Percentiles rank a stretch among this genome's conserved stretches.
These are phyloP conservation scores for Sphaerosporella brunnea DNA, from an alignment of 495 filamentous ascomycete species.

Conservation along the genomic window DNA sequence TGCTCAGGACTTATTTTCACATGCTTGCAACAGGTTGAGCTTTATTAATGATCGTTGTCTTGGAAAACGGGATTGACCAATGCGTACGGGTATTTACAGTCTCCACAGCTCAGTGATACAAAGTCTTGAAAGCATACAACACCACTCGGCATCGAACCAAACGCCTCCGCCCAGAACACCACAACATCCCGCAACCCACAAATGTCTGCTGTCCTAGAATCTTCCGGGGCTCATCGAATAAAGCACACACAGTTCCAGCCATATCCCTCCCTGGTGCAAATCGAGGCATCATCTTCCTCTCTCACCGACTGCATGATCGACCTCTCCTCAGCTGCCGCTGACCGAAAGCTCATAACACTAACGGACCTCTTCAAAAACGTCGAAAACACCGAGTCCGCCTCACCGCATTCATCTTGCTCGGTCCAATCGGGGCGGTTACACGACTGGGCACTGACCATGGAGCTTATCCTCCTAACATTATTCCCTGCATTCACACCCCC, in stretches of 20 bases:
- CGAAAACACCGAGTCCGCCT: neutral
- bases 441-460: neutral
- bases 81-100: no score
- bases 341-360: neutral
- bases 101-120: neutral
- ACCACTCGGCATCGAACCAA: neutral
- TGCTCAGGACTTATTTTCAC: neutral
- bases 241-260: constrained; percentile 10
- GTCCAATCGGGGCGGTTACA: constrained; percentile 14
- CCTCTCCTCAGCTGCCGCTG: neutral
- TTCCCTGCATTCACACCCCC: no score
- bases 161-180: neutral
- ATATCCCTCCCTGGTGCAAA: constrained; percentile 7
- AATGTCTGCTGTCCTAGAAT: neutral
- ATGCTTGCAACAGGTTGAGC: no score
- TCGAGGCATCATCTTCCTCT: constrained; percentile 1
- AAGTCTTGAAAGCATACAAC: neutral
- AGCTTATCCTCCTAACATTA: neutral
- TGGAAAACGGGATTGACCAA: no score
- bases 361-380: neutral
- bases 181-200: neutral
- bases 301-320: neutral
- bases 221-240: constrained; percentile 1
- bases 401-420: constrained; percentile 12
- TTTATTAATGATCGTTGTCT: no score